Evolutionary conservation across 2,329 filamentous ascomycete genomes (phyloP), one percentile per base, ranked within the genome.

Genomic region (Mariannaea sp.): DNA sequence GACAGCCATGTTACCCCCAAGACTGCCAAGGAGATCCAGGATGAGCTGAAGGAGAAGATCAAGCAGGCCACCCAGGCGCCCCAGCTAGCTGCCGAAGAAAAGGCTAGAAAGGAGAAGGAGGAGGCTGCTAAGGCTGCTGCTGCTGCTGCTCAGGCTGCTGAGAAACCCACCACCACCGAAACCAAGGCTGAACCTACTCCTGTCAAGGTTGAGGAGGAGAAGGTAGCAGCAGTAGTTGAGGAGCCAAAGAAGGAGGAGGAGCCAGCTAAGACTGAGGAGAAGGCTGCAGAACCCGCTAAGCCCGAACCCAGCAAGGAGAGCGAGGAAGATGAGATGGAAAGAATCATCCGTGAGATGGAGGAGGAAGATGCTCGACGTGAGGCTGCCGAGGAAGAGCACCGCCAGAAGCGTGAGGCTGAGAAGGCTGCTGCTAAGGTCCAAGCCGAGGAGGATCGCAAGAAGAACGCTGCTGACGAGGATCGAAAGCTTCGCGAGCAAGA

Each of bases 31-130:
- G 89, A 96, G 74, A 90, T 90, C 58, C 87, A 87, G 53, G 84
- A 90, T 60, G 91, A 96, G 73, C 89, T 92, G 67, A 88, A 88
- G 72, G 85, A 89, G 70, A 87, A 90, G 69, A 87, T 96, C 68
- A 84, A 86, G 68, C 82, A 83, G 46, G 84, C 85, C 49, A 77
- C 77, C 2, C 71, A 73, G 47, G 70, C 68, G 16, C 62, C 68
- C 55, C 59, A 68, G 19, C 67, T 68, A 54, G 68, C 72, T 17
- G 58, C 62, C 1, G 66, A 73, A 48, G 66, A 67, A 9, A 62
- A 70, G 24, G 55, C 63, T 9, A 68, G 69, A 33, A 71, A 49
- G 27, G 68, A 70, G 39, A 71, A 48, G 12, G 50, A 53, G 14
- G 50, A 72, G 43, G 67, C 67, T 13, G 65, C 24, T 13, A 59